Evolutionary conservation across 345 rosid species (phyloP), one percentile per base, ranked within the genome.

Genomic region (Durio zibethinus): DNA sequence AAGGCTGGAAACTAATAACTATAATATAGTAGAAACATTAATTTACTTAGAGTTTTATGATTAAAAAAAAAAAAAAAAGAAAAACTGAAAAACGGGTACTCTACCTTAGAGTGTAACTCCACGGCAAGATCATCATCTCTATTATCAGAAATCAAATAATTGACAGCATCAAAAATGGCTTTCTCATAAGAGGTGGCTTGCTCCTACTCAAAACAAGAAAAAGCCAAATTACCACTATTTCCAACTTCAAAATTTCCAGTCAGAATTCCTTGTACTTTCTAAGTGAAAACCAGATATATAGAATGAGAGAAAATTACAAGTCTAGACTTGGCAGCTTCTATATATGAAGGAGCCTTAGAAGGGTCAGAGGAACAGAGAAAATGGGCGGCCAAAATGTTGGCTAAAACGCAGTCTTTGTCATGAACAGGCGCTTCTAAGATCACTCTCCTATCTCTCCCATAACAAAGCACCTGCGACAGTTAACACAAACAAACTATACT

Each of bases 351-450:
- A 78, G 87, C 88, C 64, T 73, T 82, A 66, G 88, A 81, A 79
- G 88, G 88, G 48, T 88, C 82, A 23, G 83, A 54, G 67, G 86
- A 86, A 54, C 48, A 85, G 65, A 91, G 86, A 80, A 76, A 89
- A 74, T 90, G 88, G 80, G 98, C 97, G 74, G 93, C 98, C 87
- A 93, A 84, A 76, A 90, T 78, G 72, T 93, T 91, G 66, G 87
- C 97, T 80, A 93, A 82, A 23, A 91, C 97, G 75, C 97, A 94
- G 31, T 86, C 88, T 72, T 85, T 85, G 74, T 93, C 97, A 73
- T 72, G 80, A 43, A 64, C 25, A 56, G 88, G 84, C 2, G 99
- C 98, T 56, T 90, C 87, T 38, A 93, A 80, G 62, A 90, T 90
- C 86, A 90, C 91, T 70, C 74, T 84, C 85, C 90, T 80, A 3